Percentiles rank a stretch among this genome's conserved stretches.
phyloP scores from a whole-genome alignment of 192 early-diverging fungal genomes.

The Coemansia sp. region DNA sequence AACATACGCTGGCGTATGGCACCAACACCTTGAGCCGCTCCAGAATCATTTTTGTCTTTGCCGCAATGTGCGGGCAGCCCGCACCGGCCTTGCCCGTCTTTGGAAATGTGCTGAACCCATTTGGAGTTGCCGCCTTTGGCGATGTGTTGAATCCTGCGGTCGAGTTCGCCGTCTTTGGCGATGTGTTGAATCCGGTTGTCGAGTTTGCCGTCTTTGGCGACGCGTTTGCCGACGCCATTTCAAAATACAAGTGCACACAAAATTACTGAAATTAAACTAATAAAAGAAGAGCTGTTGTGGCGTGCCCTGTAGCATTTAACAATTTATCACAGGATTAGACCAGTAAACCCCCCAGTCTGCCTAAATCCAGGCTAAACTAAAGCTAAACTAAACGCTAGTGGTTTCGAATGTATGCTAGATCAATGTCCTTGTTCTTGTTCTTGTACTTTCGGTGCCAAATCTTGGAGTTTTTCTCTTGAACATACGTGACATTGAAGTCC shows the following conservation, averaged over 20 bases:
- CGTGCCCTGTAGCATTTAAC: no score
- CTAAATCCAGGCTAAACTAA: no score
- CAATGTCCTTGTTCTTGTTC: conserved; percentile 31
- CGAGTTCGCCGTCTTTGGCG: no score
- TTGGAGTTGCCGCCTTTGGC: no score
- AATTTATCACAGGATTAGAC: no score
- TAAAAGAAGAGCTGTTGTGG: no score
- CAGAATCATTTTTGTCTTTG: conserved; percentile 31
- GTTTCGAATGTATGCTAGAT: conserved; percentile 10
- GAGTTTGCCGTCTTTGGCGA: no score
- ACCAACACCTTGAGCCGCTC: conserved; percentile 53
- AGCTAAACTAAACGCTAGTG: background rate
- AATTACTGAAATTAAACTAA: background rate
- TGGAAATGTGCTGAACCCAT: no score
- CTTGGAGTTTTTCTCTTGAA: conserved; percentile 24
- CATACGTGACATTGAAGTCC: conserved; percentile 6
- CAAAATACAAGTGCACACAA: background rate
- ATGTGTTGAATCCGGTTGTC: no score
- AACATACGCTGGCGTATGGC: conserved; percentile 48
- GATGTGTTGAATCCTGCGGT: no score
- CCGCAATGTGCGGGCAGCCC: conserved; percentile 41
- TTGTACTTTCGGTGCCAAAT: conserved; percentile 29
- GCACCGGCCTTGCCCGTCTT: background rate
- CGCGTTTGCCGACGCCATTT: no score
- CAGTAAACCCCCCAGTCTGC: no score